A percentile compares a stretch with the other conserved stretches of the same genome.
phyloP scores from a whole-genome alignment of 306 rosid species.

The Argentina anserina region DNA sequence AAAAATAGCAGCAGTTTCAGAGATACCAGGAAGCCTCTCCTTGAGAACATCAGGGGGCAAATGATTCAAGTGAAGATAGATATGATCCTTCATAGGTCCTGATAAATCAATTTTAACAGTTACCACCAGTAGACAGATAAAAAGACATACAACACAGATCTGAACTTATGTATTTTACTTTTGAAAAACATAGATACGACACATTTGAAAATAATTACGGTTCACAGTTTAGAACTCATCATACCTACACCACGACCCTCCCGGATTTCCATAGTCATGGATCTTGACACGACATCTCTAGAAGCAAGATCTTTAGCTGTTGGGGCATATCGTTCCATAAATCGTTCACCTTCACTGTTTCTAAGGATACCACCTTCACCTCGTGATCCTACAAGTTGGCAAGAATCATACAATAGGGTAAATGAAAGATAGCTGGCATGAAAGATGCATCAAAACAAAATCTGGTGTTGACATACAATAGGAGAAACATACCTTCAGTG shows the following conservation, averaged over 20 bases:
- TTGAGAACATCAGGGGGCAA: conserved; percentile 97
- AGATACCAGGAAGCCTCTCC: conserved; percentile 99
- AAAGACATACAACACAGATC: neutral
- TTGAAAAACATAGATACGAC: conserved; percentile 7
- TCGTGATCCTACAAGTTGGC: conserved; percentile 70
- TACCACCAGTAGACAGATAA: neutral
- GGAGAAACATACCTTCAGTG: conserved; percentile 67
- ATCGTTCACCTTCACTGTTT: conserved; percentile 95
- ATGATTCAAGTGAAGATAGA: conserved; percentile 96
- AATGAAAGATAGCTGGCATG: neutral
- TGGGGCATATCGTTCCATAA: conserved; percentile 98
- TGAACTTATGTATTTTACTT: neutral
- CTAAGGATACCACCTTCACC: conserved; percentile 99
- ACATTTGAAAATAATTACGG: conserved; percentile 3
- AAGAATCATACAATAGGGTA: neutral
- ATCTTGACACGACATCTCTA: conserved; percentile 89
- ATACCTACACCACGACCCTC: conserved; percentile 99
- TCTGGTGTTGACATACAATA: conserved; percentile 2
- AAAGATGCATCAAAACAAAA: conserved; percentile 1
- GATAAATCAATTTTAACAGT: conserved; percentile 28
- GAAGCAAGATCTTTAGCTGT: conserved; percentile 99
- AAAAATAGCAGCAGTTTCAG: conserved; percentile 99
- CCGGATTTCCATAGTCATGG: conserved; percentile 97
- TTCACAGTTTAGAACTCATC: conserved; percentile 12
- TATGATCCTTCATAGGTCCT: conserved; percentile 98